Conservation (phyloP, 441 rosid species). For the Eruca vesicaria region DNA sequence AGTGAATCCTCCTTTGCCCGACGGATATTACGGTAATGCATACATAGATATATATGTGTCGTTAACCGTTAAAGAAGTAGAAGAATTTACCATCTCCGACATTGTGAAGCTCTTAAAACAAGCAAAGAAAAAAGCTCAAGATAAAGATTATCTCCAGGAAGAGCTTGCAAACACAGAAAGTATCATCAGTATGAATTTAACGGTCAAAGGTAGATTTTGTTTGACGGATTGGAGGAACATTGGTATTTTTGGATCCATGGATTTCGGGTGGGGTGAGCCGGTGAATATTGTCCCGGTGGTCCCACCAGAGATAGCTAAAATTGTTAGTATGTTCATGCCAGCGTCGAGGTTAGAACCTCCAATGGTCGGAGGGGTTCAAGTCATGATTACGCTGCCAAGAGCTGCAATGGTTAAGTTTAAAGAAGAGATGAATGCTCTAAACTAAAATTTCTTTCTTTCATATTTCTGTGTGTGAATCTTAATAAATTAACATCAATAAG, state of each 20-base stretch:
- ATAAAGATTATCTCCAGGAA: slow-evolving; percentile 15
- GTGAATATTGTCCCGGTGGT: too few species aligned
- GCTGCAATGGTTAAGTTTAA: too few species aligned
- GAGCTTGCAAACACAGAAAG: slow-evolving; percentile 28
- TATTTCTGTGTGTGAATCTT: not conserved
- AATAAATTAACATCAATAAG: not conserved
- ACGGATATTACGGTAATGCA: slow-evolving; percentile 54
- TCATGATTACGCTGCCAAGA: too few species aligned
- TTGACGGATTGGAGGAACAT: slow-evolving; percentile 49
- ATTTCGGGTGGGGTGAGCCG: too few species aligned
- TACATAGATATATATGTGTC: slow-evolving; percentile 35
- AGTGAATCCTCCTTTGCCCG: too few species aligned
- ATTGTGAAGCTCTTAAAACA: slow-evolving; percentile 39
- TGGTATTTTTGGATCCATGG: slow-evolving; percentile 28
- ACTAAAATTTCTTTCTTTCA: not conserved
- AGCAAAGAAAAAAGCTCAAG: slow-evolving; percentile 28
- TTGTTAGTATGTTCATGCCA: too few species aligned
- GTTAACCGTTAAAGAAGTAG: too few species aligned
- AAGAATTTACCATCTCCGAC: slow-evolving; percentile 27
- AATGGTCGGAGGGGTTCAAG: too few species aligned
- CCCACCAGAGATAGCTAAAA: slow-evolving; percentile 34
- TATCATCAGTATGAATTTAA: slow-evolving; percentile 12
- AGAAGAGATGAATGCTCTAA: too few species aligned
- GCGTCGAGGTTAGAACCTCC: too few species aligned
- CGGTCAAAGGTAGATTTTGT: slow-evolving; percentile 26